Evolutionary conservation across 2,329 filamentous ascomycete species (phyloP), one percentile per base, ranked within the genome.

Genomic region (Epichloe gansuensis): DNA sequence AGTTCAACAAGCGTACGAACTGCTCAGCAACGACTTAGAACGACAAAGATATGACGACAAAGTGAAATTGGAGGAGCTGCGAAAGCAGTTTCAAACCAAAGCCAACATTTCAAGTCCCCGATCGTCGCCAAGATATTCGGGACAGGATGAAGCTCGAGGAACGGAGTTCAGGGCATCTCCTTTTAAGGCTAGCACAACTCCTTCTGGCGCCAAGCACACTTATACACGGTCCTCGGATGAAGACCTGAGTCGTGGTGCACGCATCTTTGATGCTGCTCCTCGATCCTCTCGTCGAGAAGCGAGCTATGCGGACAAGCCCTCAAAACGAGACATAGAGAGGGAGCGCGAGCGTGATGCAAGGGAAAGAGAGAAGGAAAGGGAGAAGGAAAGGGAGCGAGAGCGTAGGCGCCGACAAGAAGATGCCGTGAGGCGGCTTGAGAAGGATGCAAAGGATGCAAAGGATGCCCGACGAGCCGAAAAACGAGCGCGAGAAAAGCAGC

Each of bases 1-100:
- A 65, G 87, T 97, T 36, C 90, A 96, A 67, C 81, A 90, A 61
- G 90, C 93, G 49, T 98, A 95, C 69, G 93, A 97, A 68, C 75
- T 93, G 34, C 79, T 98, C 55, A 87, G 81, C 62, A 84, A 96
- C 64, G 85, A 91, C 31, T 74, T 72, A 6, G 81, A 84, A 64
- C 76, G 88, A 54, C 69, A 73, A 53, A 81, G 82, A 58, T 95
- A 96, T 67, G 89, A 97, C 68, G 82, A 89, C 50, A 78, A 84
- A 63, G 74, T 85, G 55, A 81, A 76, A 60, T 67, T 90, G 56
- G 80, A 78, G 49, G 80, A 84, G 64, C 69, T 88, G 61, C 77
- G 77, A 63, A 80, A 78, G 66, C 69, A 78, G 58, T 62, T 71
- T 56, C 60, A 71, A 60, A 65, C 65, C 57, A 70, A 73, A 60